phyloP scores from a whole-genome alignment of 129 eudicot species.

The Tagetes erecta region DNA sequence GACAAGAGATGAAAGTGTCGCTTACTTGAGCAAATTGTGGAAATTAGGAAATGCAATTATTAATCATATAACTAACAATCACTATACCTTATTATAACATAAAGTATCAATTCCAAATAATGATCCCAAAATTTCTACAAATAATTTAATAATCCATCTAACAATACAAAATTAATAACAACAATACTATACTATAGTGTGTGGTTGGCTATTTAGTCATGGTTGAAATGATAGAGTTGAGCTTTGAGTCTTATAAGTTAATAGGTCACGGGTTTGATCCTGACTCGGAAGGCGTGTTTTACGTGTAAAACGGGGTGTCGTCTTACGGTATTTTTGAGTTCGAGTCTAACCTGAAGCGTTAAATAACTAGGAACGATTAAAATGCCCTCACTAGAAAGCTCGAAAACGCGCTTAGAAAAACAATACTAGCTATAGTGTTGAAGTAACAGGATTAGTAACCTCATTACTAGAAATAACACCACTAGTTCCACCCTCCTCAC shows the following conservation, averaged over 20 bases:
- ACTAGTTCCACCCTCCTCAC: slow-evolving; percentile 29
- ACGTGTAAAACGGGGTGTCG: too few species aligned
- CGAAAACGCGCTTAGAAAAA: neutral
- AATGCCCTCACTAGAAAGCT: too few species aligned
- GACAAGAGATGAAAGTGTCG: neutral
- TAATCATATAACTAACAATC: neutral
- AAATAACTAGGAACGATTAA: too few species aligned
- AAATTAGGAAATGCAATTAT: neutral
- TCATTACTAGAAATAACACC: slow-evolving; percentile 33
- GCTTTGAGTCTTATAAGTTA: too few species aligned
- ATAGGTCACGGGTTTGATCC: too few species aligned
- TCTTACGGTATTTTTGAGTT: too few species aligned
- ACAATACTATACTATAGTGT: neutral
- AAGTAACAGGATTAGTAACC: slow-evolving; percentile 39
- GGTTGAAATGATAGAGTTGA: too few species aligned
- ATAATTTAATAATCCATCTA: slow-evolving; percentile 17
- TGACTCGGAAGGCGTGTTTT: too few species aligned
- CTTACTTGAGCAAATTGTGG: slow-evolving; percentile 5
- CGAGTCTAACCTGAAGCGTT: too few species aligned
- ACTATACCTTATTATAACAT: neutral
- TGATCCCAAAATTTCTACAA: slow-evolving; percentile 29
- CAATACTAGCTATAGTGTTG: slow-evolving; percentile 38
- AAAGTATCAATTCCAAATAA: slow-evolving; percentile 9
- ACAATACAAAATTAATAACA: neutral
- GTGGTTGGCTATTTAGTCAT: too few species aligned